These are phyloP conservation scores for Suhomyces bribrorum DNA, from an alignment of 1,139 yeast genomes.

Conservation along the genomic window DNA sequence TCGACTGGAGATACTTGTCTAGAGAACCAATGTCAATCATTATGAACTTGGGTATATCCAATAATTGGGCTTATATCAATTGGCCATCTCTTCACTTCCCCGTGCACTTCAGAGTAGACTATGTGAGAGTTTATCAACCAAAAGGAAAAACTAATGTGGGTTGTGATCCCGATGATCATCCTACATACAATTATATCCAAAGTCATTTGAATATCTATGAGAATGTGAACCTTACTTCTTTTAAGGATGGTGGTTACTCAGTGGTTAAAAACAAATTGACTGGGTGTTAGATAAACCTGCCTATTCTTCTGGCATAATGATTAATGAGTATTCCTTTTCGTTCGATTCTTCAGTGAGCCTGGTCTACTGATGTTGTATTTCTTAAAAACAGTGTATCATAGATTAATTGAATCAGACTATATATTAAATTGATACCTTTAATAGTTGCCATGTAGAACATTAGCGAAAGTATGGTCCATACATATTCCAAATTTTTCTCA, in stretches of 20 bases:
- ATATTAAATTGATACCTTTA: background rate
- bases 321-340: slow-evolving; percentile 6
- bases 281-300: slow-evolving; percentile 16
- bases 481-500: slow-evolving; percentile 57
- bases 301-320: slow-evolving; percentile 7
- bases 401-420: background rate
- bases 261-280: slow-evolving; percentile 55
- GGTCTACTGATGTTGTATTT: slow-evolving; percentile 6
- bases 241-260: slow-evolving; percentile 66
- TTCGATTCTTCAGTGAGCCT: slow-evolving; percentile 4
- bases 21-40: slow-evolving; percentile 86
- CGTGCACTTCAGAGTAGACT: slow-evolving; percentile 64
- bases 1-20: slow-evolving; percentile 71
- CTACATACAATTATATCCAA: slow-evolving; percentile 73
- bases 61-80: slow-evolving; percentile 80
- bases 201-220: slow-evolving; percentile 62
- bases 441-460: background rate
- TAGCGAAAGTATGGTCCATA: slow-evolving; percentile 45
- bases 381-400: slow-evolving; percentile 10
- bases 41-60: slow-evolving; percentile 77
- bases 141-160: slow-evolving; percentile 49
- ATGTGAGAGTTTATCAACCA: slow-evolving; percentile 81
- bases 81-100: slow-evolving; percentile 76
- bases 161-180: slow-evolving; percentile 75
- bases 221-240: slow-evolving; percentile 63